These are phyloP conservation scores for Ophiostoma novo-ulmi DNA, from an alignment of 2,329 filamentous ascomycete species.

Conservation along the genomic window DNA sequence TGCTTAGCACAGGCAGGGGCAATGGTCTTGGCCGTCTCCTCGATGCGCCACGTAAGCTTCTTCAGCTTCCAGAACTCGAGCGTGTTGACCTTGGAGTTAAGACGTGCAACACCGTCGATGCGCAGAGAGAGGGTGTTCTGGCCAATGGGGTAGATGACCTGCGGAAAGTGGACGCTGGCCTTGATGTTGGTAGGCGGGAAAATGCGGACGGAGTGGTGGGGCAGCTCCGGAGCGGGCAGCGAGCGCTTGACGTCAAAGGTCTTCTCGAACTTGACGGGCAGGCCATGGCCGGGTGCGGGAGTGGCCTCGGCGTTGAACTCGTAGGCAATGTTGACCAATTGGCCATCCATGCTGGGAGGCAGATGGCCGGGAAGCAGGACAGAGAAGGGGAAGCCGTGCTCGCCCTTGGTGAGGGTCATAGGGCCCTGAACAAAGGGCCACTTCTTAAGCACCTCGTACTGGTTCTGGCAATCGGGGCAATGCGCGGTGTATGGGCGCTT, in stretches of 20 bases:
- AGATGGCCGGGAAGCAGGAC: conserved; percentile 78
- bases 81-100: conserved; percentile 63
- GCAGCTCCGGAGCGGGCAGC: conserved; percentile 64
- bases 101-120: conserved; percentile 76
- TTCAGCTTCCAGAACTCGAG: conserved; percentile 80
- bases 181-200: conserved; percentile 96
- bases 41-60: conserved; percentile 87
- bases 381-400: conserved; percentile 83
- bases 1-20: conserved; percentile 79
- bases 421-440: conserved; percentile 70
- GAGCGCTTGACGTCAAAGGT: conserved; percentile 72
- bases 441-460: conserved; percentile 66
- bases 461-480: conserved; percentile 70
- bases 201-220: conserved; percentile 86
- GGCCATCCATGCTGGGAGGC: conserved; percentile 74
- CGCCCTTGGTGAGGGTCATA: conserved; percentile 48
- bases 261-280: conserved; percentile 57
- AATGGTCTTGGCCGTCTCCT: conserved; percentile 76
- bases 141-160: conserved; percentile 80
- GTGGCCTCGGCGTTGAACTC: conserved; percentile 65
- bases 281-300: conserved; percentile 48
- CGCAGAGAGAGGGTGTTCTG: conserved; percentile 73
- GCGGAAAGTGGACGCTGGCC: conserved; percentile 73
- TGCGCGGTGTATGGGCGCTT: conserved; percentile 77
- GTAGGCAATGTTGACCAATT: conserved; percentile 71